phyloP scores from a whole-genome alignment of 2,329 filamentous ascomycete species.

The Curvularia sp. region DNA sequence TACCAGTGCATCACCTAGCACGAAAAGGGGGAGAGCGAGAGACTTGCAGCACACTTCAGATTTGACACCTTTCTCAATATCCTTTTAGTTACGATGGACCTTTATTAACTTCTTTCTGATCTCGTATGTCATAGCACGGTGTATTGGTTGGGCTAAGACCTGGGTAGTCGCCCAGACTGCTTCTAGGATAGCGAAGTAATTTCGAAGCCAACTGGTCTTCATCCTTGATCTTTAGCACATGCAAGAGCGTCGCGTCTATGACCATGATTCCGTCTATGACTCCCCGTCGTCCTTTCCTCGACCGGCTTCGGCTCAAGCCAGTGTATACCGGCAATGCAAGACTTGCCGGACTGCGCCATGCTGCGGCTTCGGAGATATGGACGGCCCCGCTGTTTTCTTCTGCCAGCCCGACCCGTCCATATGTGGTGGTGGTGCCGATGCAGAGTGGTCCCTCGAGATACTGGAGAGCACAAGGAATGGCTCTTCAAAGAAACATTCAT shows the following conservation, averaged over 20 bases:
- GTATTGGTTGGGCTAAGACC: constrained; percentile 33
- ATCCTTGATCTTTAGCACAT: constrained; percentile 13
- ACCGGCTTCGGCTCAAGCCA: neutral
- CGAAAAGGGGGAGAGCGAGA: constrained; percentile 29
- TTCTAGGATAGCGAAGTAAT: constrained; percentile 41
- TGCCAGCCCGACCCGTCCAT: neutral
- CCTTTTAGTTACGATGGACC: constrained; percentile 44
- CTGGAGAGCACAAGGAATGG: neutral
- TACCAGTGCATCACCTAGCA: constrained; percentile 50
- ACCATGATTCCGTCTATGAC: neutral
- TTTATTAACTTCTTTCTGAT: constrained; percentile 35
- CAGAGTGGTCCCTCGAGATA: neutral
- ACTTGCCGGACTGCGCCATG: neutral
- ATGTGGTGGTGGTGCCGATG: neutral
- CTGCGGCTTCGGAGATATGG: neutral
- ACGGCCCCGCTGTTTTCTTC: constrained; percentile 1
- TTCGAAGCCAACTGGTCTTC: constrained; percentile 24
- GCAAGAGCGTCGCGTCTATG: neutral
- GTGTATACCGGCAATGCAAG: neutral
- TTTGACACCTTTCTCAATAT: constrained; percentile 44
- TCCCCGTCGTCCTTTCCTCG: constrained; percentile 2
- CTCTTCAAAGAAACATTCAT: constrained; percentile 20
- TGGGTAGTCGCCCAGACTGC: constrained; percentile 17
- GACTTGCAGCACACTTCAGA: constrained; percentile 35
- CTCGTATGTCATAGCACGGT: constrained; percentile 42